Conservation (phyloP, 1,284 basidiomycete species). For the Kwoniella shivajii region DNA sequence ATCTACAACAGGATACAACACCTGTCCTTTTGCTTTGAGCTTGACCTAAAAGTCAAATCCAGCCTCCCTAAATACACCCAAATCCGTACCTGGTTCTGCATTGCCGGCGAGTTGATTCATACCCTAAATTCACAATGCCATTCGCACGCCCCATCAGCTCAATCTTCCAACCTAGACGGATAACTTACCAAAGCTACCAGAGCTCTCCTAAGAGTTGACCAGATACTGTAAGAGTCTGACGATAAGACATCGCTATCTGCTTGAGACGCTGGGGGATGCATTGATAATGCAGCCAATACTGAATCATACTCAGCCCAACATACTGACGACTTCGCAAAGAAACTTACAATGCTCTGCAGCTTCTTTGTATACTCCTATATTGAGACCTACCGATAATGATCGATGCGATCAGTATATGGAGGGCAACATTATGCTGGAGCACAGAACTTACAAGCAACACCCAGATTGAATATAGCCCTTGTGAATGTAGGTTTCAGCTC, state of each 20-base stretch:
- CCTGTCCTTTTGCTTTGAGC: too few relatives aligned
- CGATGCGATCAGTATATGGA: constrained; percentile 32
- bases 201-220: constrained; percentile 87
- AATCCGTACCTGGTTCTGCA: constrained; percentile 58
- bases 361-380: constrained; percentile 93
- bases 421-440: not conserved
- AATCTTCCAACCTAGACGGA: not conserved
- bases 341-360: constrained; percentile 81
- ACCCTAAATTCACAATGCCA: constrained; percentile 43
- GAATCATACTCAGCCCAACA: not conserved
- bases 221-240: constrained; percentile 66
- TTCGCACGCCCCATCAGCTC: not conserved
- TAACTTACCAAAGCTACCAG: constrained; percentile 73
- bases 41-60: constrained; percentile 87
- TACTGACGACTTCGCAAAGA: not conserved
- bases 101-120: constrained; percentile 59
- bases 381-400: constrained; percentile 65
- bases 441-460: constrained; percentile 75
- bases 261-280: constrained; percentile 61
- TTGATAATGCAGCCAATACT: constrained; percentile 82
- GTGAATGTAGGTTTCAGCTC: constrained; percentile 93
- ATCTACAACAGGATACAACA: too few relatives aligned
- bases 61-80: constrained; percentile 71
- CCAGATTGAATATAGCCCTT: constrained; percentile 95
- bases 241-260: constrained; percentile 11